Base-by-base conservation (phyloP, 1,284 basidiomycete genomes). In the Cystobasidium sp. region DNA sequence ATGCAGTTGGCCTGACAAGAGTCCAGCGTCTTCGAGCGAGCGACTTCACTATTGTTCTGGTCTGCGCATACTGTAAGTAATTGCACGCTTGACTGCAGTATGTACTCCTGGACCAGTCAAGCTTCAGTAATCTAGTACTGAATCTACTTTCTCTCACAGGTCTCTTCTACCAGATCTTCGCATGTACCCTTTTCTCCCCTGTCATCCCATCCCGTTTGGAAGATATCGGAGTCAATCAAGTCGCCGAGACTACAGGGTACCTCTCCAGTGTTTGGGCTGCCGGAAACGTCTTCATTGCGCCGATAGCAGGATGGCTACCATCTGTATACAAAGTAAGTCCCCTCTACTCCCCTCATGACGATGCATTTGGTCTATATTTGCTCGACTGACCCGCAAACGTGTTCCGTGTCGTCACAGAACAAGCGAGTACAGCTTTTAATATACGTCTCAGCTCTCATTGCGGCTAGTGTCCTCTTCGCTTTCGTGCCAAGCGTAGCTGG, bases 141-240 rank as follows among this genome's bases (percentile, higher is more conserved):
- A n/a, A n/a, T 62, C 24, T 20, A 5, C 41, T 20, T 49, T 46
- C 43, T 14, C 14, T 41, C 20, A 52, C 43, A 65, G 62, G 44
- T 46, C 47, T 65, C 31, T 68, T 56, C 65, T 55, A 56, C 18
- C 65, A 68, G 51, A 37, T 53, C 8, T 68, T 68, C 18, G 65
- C 65, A 14, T 53, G 51, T 43, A 68, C 65, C 37, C 39, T 68
- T 0, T 68, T 49, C 65, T 55, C 65, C 18, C 65, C 65, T 10
- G 51, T 56, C 6, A 55, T 68, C 10, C 49, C 49, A 41, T 52
- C n/a, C 51, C 65, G 65, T 5, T 31, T 68, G 51, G 39, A 68
- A 43, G 65, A 47, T 5, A 53, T 68, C 4, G 65, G 65, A 22
- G 31, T 55, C n/a, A 24, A 9, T 0, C 6, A 55, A 8, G 39